Percentiles rank a stretch among this genome's conserved stretches.
Conservation (phyloP, 2,329 filamentous ascomycete genomes). For the Dothistroma septosporum region DNA sequence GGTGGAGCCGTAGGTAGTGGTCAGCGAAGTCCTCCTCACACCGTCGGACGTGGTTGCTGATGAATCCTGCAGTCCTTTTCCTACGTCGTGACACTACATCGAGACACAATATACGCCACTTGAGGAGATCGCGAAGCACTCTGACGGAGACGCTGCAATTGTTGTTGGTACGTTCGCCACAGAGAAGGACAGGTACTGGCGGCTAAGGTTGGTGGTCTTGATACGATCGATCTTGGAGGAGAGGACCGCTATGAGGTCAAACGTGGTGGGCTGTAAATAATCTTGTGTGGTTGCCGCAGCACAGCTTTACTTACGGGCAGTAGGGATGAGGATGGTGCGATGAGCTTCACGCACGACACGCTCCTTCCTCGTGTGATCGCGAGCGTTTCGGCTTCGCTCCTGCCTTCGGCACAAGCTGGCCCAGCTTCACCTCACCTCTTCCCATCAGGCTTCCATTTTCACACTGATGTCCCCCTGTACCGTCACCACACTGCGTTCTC, state of each 20-base stretch:
- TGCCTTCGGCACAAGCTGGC: background rate
- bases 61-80: conserved; percentile 20
- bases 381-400: conserved; percentile 3
- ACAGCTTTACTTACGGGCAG: background rate
- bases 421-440: conserved; percentile 5
- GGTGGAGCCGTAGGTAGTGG: conserved; percentile 32
- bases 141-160: conserved; percentile 42
- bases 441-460: background rate
- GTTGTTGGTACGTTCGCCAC: conserved; percentile 36
- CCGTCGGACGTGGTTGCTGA: background rate
- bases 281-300: background rate
- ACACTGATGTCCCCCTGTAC: background rate
- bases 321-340: background rate
- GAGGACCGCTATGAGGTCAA: conserved; percentile 24
- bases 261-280: conserved; percentile 23
- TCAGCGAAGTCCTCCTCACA: background rate
- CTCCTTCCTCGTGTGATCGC: conserved; percentile 3
- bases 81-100: conserved; percentile 43
- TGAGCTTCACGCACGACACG: background rate
- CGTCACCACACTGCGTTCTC: background rate
- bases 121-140: conserved; percentile 46
- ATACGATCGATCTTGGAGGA: conserved; percentile 19
- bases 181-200: conserved; percentile 31
- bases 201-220: conserved; percentile 27
- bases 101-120: conserved; percentile 44